These are phyloP conservation scores for Podospora pseudopauciseta DNA, from an alignment of 495 filamentous ascomycete species.

Conservation along the genomic window DNA sequence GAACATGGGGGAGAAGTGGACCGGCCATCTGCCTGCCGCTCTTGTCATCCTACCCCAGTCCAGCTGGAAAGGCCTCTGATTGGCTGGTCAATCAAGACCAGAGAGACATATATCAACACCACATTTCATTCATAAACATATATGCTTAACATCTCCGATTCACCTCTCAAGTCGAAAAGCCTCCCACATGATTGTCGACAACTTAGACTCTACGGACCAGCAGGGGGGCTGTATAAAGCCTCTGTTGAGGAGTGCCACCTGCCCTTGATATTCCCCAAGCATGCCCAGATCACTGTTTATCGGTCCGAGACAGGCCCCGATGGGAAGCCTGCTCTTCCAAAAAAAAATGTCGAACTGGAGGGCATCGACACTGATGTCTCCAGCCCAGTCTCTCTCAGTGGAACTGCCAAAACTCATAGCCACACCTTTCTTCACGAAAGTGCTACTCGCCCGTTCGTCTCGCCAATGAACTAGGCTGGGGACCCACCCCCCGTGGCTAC, in stretches of 20 bases:
- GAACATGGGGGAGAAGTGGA: not conserved
- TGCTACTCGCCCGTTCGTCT: not conserved
- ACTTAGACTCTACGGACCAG: no score
- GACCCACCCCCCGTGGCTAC: not conserved
- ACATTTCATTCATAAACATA: not conserved
- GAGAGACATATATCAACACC: not conserved
- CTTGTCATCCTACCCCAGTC: not conserved
- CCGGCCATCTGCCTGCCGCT: not conserved
- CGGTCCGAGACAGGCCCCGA: not conserved
- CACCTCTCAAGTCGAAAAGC: not conserved
- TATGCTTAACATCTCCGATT: not conserved
- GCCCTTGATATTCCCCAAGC: not conserved
- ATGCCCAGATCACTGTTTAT: not conserved
- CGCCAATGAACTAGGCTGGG: not conserved
- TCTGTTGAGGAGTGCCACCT: not conserved
- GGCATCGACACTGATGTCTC: not conserved
- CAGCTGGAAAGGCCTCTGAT: not conserved
- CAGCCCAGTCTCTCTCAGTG: no score
- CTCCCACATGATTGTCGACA: not conserved
- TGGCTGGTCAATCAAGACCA: not conserved
- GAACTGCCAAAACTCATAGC: no score
- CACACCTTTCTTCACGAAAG: not conserved
- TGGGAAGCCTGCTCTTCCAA: not conserved
- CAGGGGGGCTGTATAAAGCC: not conserved
- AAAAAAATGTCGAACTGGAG: not conserved